Base-by-base conservation (phyloP, 2,329 filamentous ascomycete species). In the Thielaviopsis euricoi region DNA sequence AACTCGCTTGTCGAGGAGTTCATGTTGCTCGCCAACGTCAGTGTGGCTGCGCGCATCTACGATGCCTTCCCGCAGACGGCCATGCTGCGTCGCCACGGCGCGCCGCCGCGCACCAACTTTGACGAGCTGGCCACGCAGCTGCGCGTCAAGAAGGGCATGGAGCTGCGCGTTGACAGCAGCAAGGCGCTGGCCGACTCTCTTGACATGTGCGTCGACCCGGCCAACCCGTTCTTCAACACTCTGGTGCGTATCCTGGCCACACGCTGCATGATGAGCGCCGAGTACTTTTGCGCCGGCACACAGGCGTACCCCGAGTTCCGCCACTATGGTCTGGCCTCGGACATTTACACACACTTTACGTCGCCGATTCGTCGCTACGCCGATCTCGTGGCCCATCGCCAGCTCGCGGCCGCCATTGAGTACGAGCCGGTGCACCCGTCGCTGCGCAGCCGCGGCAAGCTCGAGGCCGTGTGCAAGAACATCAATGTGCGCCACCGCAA, bases 271-370 rank as follows among this genome's bases (percentile, higher is more conserved):
- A 95, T 95, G 77, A 93, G 89, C 57, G 93, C 93, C 62, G 93
- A 98, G 72, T 98, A 98, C 73, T 98, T 98, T 72, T 93, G 87
- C 72, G 87, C 91, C 0, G 93, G 93, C 61, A 90, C 89, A 6
- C 89, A 96, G 69, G 82, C 90, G 0, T 91, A 93, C 69, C 86
- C 89, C 0, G 93, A 97, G 68, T 98, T 95, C 78, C 82, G 89
- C 56, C 94, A 98, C 73, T 98, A 98, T 71, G 93, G 93, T 64
- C 83, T 98, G 40, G 94, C 94, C 0, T 89, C 86, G 3, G 87
- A 94, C 66, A 98, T 98, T 68, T 98, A 98, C 74, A 98, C 93
- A 1, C 93, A 98, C 71, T 98, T 98, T 72, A 98, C 93, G 0
- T 94, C 87, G 3, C 94, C 93, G 3, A 98, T 98, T 68, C 87